Base-by-base conservation (phyloP, 2,329 filamentous ascomycete species). In the Cordyceps militaris region DNA sequence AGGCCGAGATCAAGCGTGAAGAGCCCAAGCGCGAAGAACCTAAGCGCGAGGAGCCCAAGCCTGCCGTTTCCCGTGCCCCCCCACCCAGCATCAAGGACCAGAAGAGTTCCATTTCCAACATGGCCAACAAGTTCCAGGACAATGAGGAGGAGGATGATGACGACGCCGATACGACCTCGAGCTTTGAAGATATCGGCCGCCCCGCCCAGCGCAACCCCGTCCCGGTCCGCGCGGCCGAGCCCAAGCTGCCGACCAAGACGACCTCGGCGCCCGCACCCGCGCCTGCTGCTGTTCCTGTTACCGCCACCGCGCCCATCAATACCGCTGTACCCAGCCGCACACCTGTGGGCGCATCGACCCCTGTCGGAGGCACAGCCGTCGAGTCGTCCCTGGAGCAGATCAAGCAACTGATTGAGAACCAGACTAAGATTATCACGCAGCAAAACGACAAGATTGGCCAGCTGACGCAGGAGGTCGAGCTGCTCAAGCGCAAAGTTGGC, bases 121-220 rank as follows among this genome's bases (percentile, higher is more conserved):
- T 94, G 79, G 92, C 91, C 10, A 85, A 83, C 70, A 96, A 89
- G 73, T 97, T 89, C 73, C 87, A 91, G 65, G 91, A 96, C 69
- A 78, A 81, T 23, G 76, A 77, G 26, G 83, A 85, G 0, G 82
- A 82, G n/a, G 80, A 82, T 1, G 80, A 84, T 11, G 82, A 82
- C 21, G 81, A 83, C 1, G 79, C 81, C 2, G 58, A 57, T 48
- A 87, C 89, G 59, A 80, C 82, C 28, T 93, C 89, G 1, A 90
- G 87, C 73, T 97, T 97, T 64, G 92, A 97, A 69, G 91, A 96
- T 68, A 81, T 94, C 32, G 73, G 87, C 32, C 91, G 90, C 68
- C 89, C 90, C 21, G 75, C 82, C 11, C 87, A 89, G 64, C 86
- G 88, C 48, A 75, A 75, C 23, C 66, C 73, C 44, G 65, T 70